A percentile compares a stretch with the other conserved stretches of the same genome.
These are phyloP conservation scores for Mimosa bimucronata DNA, from an alignment of 306 rosid genomes.

Conservation along the genomic window DNA sequence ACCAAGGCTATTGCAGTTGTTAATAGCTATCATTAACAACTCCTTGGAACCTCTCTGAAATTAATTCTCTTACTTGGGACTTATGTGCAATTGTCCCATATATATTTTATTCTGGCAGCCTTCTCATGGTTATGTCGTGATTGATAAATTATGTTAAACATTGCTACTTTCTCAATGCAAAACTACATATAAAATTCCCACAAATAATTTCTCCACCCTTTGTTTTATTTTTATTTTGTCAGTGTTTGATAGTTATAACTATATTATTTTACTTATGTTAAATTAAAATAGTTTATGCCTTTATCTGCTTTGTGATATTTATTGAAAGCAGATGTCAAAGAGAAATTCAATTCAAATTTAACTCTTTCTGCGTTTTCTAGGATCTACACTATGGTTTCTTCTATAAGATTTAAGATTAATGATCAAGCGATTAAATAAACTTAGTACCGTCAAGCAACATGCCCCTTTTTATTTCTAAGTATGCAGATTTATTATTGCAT, in stretches of 20 bases:
- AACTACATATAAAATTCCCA: neutral
- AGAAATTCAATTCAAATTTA: neutral
- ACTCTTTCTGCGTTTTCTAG: neutral
- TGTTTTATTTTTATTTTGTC: neutral
- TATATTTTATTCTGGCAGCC: constrained; percentile 7
- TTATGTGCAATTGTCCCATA: too few relatives aligned
- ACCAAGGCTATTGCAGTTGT: too few relatives aligned
- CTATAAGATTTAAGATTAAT: neutral
- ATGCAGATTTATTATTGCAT: neutral
- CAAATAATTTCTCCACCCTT: neutral
- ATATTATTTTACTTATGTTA: neutral
- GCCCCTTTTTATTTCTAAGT: neutral
- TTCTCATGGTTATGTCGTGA: neutral
- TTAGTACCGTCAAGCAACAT: neutral
- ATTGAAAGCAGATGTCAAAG: constrained; percentile 12
- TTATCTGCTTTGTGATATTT: neutral
- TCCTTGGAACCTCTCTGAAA: too few relatives aligned
- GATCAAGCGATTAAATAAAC: too few relatives aligned
- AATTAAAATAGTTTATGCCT: neutral
- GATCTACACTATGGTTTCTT: neutral
- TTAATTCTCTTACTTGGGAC: too few relatives aligned
- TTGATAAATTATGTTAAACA: neutral
- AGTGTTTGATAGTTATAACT: neutral
- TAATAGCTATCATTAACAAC: too few relatives aligned
- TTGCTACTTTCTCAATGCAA: neutral